Evolutionary conservation across 2,329 filamentous ascomycete genomes (phyloP).

Genomic region (Fusarium oligoseptatum): DNA sequence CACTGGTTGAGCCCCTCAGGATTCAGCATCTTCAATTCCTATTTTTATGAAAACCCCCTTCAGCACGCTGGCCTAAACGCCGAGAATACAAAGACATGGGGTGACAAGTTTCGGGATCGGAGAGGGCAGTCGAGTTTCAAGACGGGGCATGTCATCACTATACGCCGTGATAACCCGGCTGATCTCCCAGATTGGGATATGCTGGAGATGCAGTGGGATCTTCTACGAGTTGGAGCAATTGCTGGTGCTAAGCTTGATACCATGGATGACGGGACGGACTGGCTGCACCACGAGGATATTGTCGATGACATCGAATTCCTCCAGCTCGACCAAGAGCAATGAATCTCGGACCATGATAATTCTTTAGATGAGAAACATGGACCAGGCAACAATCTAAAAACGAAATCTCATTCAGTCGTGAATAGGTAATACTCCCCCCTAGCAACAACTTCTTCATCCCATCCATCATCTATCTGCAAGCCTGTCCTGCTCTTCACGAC

Average conservation of each 20-base stretch:
- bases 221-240: constrained; percentile 5
- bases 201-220: constrained; percentile 11
- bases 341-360: not conserved
- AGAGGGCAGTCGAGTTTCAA: not conserved
- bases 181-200: constrained; percentile 4
- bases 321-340: not conserved
- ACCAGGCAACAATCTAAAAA: constrained; percentile 25
- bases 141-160: constrained; percentile 3
- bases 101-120: not conserved
- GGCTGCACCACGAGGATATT: not conserved
- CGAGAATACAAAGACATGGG: not conserved
- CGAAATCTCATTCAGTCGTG: constrained; percentile 48
- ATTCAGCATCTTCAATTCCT: not conserved
- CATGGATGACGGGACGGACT: not conserved
- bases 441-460: constrained; percentile 31
- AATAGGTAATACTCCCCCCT: constrained; percentile 28
- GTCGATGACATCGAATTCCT: not conserved
- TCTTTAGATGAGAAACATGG: not conserved
- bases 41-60: not conserved
- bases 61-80: not conserved
- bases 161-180: not conserved
- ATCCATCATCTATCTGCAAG: constrained; percentile 40
- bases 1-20: not conserved
- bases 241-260: not conserved
- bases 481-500: constrained; percentile 17